These are phyloP conservation scores for Annulohypoxylon moriforme DNA, from an alignment of 495 filamentous ascomycete species.

Conservation along the genomic window DNA sequence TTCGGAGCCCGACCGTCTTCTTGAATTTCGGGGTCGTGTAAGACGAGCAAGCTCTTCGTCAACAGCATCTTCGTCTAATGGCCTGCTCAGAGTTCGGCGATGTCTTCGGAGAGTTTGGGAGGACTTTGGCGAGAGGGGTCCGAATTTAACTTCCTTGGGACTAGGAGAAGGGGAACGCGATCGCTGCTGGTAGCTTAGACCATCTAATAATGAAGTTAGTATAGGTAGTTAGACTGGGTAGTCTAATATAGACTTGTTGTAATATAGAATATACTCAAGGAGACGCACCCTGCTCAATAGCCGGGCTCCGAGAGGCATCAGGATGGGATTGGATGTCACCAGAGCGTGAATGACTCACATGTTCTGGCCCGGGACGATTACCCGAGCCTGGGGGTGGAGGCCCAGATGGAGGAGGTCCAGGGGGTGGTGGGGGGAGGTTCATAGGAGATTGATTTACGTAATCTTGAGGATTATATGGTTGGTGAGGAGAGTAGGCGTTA, in stretches of 20 bases:
- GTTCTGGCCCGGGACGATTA: constrained; percentile 46
- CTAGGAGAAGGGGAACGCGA: constrained; percentile 25
- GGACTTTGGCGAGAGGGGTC: constrained; percentile 57
- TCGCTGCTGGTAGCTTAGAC: constrained; percentile 48
- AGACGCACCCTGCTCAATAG: constrained; percentile 53
- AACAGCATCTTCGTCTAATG: constrained; percentile 6
- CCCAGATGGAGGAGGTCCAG: constrained; percentile 48
- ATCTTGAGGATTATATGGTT: constrained; percentile 53
- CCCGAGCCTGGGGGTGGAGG: constrained; percentile 45
- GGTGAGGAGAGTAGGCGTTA: constrained; percentile 46
- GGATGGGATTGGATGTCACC: constrained; percentile 42
- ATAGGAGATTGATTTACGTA: constrained; percentile 47
- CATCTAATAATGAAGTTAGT: constrained; percentile 47
- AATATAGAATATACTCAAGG: constrained; percentile 42
- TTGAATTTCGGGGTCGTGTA: constrained; percentile 19
- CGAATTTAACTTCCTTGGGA: constrained; percentile 57
- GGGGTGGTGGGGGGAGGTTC: constrained; percentile 51
- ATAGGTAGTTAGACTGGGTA: constrained; percentile 13
- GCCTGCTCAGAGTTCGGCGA: constrained; percentile 38
- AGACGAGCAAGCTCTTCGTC: constrained; percentile 19
- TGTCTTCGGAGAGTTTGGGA: constrained; percentile 54
- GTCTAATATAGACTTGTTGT: background rate
- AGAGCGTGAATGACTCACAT: constrained; percentile 51
- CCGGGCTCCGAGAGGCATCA: constrained; percentile 46
- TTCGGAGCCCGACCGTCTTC: constrained; percentile 51